Base-by-base conservation (phyloP, 2,329 filamentous ascomycete genomes). In the Exophiala mesophila region DNA sequence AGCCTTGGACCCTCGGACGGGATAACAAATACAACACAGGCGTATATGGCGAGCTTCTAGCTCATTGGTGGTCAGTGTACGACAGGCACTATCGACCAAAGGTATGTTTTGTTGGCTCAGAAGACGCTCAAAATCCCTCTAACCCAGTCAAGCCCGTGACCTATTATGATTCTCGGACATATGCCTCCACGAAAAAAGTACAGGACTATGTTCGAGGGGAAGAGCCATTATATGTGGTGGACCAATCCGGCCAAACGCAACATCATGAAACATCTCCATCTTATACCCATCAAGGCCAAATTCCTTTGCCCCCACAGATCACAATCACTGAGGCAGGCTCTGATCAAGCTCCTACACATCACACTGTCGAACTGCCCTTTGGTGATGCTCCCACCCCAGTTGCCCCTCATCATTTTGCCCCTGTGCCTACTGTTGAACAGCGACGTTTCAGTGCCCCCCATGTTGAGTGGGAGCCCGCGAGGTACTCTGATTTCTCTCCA, bases 31-130 rank as follows among this genome's bases (percentile, higher is more conserved):
- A 68, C 35, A 77, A 76, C 21, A 67, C 69, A 34, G 74, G 74
- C 2, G 81, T 84, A 1, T 94, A 89, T 61, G 82, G 86, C 59
- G 85, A 96, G 65, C 82, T 97, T 70, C 68, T 88, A 30, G 83
- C 80, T 46, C 78, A 80, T 58, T 98, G 92, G 92, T 98, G 90
- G 90, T 79, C 88, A 32, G 85, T 94, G 30, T 94, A 94, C 61
- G 90, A 97, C 65, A 75, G 78, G 49, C 89, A 97, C 68, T 89
- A 94, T 61, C 74, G 47, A 16, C 41, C 41, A 39, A 43, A 48
- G 48, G 48, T 51, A 29, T 13, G 31, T 35, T 26, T 7, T 13
- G 12, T 7, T 24, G 5, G 19, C 29, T 12, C 20, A 12, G 9
- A 17, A 18, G 2, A 12, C 19, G 17, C 12, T 18, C 24, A 28